Evolutionary conservation across 352 stramenopile species (phyloP), one percentile per base, ranked within the genome.

Genomic region (Pythium insidiosum): DNA sequence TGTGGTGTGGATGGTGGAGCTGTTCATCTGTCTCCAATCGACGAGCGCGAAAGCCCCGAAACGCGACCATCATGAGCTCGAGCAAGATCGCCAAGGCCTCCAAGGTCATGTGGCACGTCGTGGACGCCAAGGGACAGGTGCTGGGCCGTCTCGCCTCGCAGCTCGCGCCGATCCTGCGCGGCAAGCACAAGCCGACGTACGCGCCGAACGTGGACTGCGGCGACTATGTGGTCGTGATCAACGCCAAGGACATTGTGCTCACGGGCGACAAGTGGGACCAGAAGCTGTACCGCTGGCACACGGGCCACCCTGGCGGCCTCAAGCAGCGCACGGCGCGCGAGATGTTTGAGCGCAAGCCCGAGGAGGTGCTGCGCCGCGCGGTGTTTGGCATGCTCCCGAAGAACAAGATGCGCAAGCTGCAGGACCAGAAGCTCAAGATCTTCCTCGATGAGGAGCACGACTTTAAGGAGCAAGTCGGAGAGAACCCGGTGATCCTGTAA

Each of bases 111-210:
- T 99, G 95, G 94, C 95, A 98, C 73, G 75, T 99, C 29, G 84
- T 98, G 38, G 95, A 99, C 65, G 96, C 94, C 41, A 85, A 94
- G 47, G 84, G 90, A 19, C 91, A 99, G 68, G 90, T 97, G 28
- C 84, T 99, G 12, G 97, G 97, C 9, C 89, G 96, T 5, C 63
- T 99, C 33, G 95, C 97, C 22, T 96, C 84, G 41, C 89, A 97
- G 58, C 88, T 99, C 31, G 88, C 94, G 30, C 89, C 87, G 12
- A 96, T 99, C 56, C 73, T 99, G 18, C 90, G 83, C 43, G 97
- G 97, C 41, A 99, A 99, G 68, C 95, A 99, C 79, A 99, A 99
- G 66, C 97, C 96, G 6, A 98, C 93, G 42, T 99, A 97, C 72
- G 78, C 84, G 38, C 96, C 96, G 10, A 97, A 99, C 65, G 74